Conservation (phyloP, 768 basidiomycete species). For the Panaeolus cyanescens region DNA sequence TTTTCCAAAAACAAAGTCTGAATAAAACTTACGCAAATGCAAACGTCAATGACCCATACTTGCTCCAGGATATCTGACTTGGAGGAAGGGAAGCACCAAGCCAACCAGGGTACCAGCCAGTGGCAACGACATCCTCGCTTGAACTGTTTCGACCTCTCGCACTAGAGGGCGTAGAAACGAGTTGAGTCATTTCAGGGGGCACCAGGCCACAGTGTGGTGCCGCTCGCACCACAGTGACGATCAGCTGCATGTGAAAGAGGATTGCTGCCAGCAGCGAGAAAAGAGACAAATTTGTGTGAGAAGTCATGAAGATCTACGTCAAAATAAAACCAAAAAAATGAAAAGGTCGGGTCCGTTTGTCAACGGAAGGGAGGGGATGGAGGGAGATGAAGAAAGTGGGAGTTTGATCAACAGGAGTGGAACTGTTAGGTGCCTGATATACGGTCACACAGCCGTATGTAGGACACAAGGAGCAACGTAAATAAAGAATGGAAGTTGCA, state of each 20-base stretch:
- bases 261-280: constrained; percentile 30
- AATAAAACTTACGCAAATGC: constrained; percentile 44
- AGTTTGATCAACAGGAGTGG: not conserved
- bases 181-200: constrained; percentile 21
- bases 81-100: constrained; percentile 40
- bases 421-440: not conserved
- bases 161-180: constrained; percentile 2
- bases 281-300: not conserved
- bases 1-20: not conserved
- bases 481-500: not conserved
- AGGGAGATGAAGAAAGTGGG: not conserved
- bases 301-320: not conserved
- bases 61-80: constrained; percentile 50
- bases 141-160: constrained; percentile 11
- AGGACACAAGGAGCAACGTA: not conserved
- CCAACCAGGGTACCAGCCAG: constrained; percentile 64
- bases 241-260: constrained; percentile 12
- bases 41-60: constrained; percentile 51
- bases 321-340: not conserved
- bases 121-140: constrained; percentile 39
- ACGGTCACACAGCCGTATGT: not conserved
- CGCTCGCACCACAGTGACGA: constrained; percentile 21
- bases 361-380: not conserved
- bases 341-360: not conserved
- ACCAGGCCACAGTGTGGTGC: constrained; percentile 34